These are phyloP conservation scores for Venturia pyrina DNA, from an alignment of 2,329 filamentous ascomycete genomes.

Conservation along the genomic window DNA sequence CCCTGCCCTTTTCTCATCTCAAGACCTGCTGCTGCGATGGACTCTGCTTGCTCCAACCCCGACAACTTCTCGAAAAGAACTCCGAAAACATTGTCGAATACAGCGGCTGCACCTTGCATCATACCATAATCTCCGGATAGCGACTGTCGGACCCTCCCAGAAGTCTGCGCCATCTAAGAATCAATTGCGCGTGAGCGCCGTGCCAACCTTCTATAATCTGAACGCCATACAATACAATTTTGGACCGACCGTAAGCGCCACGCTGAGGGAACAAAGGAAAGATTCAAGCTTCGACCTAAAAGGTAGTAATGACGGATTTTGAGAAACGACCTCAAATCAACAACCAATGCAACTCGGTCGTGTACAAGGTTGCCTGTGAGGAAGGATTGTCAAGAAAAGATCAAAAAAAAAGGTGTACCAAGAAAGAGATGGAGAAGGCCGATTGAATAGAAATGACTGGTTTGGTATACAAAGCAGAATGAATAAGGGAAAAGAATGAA, in stretches of 20 bases:
- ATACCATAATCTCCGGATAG: background rate
- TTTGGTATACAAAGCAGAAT: background rate
- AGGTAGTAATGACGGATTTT: background rate
- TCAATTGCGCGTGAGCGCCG: constrained; percentile 4
- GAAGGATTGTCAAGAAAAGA: background rate
- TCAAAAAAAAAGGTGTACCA: background rate
- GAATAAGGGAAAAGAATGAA: background rate
- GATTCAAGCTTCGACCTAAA: background rate
- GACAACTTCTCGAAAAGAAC: background rate
- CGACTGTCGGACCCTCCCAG: background rate
- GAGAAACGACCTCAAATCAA: background rate
- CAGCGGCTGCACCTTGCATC: background rate
- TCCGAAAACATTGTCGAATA: background rate
- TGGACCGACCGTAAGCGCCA: background rate
- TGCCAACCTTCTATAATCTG: background rate
- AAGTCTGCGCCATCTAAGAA: background rate
- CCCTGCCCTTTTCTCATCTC: background rate
- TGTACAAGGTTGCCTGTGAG: background rate
- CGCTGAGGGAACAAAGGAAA: background rate
- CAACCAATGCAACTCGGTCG: background rate
- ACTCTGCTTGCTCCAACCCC: background rate
- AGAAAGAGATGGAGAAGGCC: background rate
- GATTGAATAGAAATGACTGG: background rate
- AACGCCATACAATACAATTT: constrained; percentile 1
- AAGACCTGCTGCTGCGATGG: background rate